Evolutionary conservation across 176 grass and related monocot genomes (phyloP).

Genomic region (Hordeum vulgare): MorexV3_pseudomolecules_assembly NC_058518.1:328645733-328646232

Average conservation of each 20-base stretch:
- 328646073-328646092: background rate
- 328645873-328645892: background rate
- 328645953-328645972: background rate
- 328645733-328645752: slow-evolving; percentile 78
- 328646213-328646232: too few species aligned
- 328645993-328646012: background rate
- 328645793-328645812: slow-evolving; percentile 50
- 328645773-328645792: slow-evolving; percentile 85
- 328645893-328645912: slow-evolving; percentile 20
- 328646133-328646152: slow-evolving; percentile 39
- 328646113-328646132: background rate
- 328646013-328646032: background rate
- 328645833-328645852: slow-evolving; percentile 8
- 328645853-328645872: background rate
- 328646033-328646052: slow-evolving; percentile 26
- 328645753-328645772: slow-evolving; percentile 79
- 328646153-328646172: too few species aligned
- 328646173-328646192: too few species aligned
- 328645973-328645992: background rate
- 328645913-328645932: slow-evolving; percentile 6
- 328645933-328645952: background rate
- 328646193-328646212: too few species aligned
- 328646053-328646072: slow-evolving; percentile 18
- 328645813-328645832: slow-evolving; percentile 18
- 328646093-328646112: too few species aligned